These are phyloP conservation scores for Saccharomycopsis sp. DNA, from an alignment of 805 yeast species.

Conservation along the genomic window DNA sequence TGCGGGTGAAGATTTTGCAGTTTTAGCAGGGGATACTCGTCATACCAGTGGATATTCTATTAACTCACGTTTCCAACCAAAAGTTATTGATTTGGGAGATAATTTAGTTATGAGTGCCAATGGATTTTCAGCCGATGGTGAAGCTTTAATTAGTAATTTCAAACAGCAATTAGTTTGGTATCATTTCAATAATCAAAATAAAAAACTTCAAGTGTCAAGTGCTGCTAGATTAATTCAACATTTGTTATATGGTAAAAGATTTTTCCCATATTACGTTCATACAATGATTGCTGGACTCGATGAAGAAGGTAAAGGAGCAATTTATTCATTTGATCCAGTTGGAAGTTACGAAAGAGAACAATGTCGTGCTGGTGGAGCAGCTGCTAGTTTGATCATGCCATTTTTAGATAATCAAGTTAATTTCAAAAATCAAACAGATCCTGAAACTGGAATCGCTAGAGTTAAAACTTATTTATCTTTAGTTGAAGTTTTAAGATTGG, in stretches of 20 bases:
- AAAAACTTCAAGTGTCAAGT: slow-evolving; percentile 52
- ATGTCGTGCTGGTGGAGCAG: slow-evolving; percentile 97
- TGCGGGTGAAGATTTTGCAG: slow-evolving; percentile 96
- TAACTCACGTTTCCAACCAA: slow-evolving; percentile 86
- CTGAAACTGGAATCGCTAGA: slow-evolving; percentile 60
- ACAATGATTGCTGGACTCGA: slow-evolving; percentile 93
- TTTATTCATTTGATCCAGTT: slow-evolving; percentile 94
- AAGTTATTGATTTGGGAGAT: slow-evolving; percentile 83
- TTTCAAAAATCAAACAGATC: slow-evolving; percentile 85
- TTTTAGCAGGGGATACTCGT: slow-evolving; percentile 97
- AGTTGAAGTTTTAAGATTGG: slow-evolving; percentile 81
- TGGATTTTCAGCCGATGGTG: slow-evolving; percentile 95
- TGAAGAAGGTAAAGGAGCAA: slow-evolving; percentile 78
- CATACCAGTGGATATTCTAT: slow-evolving; percentile 89
- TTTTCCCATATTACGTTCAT: slow-evolving; percentile 94
- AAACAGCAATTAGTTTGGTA: slow-evolving; percentile 71
- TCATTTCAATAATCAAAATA: slow-evolving; percentile 72
- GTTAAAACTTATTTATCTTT: slow-evolving; percentile 53
- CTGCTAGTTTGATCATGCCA: slow-evolving; percentile 93
- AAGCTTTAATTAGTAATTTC: slow-evolving; percentile 70
- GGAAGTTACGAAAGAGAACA: slow-evolving; percentile 97
- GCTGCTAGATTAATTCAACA: slow-evolving; percentile 92
- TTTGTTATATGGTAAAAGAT: slow-evolving; percentile 80
- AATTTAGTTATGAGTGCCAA: slow-evolving; percentile 80
- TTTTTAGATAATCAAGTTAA: slow-evolving; percentile 96